Percentiles rank a stretch among this genome's conserved stretches.
phyloP scores from a whole-genome alignment of 768 basidiomycete species.

The Suillus brevipes region DNA sequence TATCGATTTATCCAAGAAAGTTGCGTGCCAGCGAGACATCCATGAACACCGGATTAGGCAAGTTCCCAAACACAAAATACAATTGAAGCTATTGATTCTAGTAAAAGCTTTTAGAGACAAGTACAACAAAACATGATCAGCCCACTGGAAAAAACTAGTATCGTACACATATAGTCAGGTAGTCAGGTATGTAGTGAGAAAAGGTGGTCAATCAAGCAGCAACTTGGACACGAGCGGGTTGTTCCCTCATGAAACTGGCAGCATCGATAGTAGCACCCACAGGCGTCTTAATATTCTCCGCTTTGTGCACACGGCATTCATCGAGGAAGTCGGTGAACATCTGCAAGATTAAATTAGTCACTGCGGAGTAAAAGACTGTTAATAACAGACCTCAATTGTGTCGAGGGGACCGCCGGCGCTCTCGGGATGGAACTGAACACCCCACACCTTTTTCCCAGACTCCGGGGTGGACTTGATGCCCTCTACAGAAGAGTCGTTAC shows the following conservation, averaged over 20 bases:
- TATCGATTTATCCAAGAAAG: neutral
- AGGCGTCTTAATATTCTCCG: conserved; percentile 29
- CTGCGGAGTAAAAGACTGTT: no score
- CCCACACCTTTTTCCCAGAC: conserved; percentile 92
- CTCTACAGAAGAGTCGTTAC: conserved; percentile 98
- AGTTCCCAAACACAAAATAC: neutral
- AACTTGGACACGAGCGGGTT: conserved; percentile 28
- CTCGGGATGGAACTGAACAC: conserved; percentile 99
- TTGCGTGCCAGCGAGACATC: neutral
- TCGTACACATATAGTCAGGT: conserved; percentile 18
- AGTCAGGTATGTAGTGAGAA: conserved; percentile 1
- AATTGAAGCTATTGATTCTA: neutral
- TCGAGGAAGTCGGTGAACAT: conserved; percentile 94
- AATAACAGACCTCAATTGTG: conserved; percentile 80
- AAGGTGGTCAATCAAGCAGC: conserved; percentile 23
- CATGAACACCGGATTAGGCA: conserved; percentile 10
- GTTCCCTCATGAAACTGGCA: conserved; percentile 22
- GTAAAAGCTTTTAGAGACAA: neutral
- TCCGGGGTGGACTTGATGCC: conserved; percentile 93
- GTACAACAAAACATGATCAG: neutral
- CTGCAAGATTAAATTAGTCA: conserved; percentile 37
- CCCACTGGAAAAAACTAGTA: neutral
- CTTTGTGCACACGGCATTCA: conserved; percentile 69
- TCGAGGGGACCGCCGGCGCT: conserved; percentile 98
- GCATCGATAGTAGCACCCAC: conserved; percentile 13